phyloP scores from a whole-genome alignment of 2,329 filamentous ascomycete genomes.

The Botrytis porri region DNA sequence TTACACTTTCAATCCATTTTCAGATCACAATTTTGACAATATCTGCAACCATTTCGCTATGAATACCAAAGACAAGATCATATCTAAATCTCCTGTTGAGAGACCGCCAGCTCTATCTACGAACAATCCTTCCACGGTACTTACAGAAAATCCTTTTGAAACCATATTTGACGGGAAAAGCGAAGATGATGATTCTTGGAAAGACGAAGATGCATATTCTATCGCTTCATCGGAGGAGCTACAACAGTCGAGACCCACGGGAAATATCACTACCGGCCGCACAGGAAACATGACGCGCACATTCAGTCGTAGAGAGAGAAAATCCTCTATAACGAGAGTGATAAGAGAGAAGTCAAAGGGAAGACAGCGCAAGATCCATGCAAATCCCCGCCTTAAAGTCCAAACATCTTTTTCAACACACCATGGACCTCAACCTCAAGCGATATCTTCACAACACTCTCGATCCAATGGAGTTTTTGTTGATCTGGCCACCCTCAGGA shows the following conservation, averaged over 20 bases:
- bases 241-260: slow-evolving; percentile 24
- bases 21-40: slow-evolving; percentile 14
- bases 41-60: slow-evolving; percentile 20
- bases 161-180: slow-evolving; percentile 30
- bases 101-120: slow-evolving; percentile 14
- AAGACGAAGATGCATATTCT: slow-evolving; percentile 28
- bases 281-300: slow-evolving; percentile 23
- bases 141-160: slow-evolving; percentile 31
- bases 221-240: slow-evolving; percentile 12
- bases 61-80: slow-evolving; percentile 20
- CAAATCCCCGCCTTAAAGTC: slow-evolving; percentile 61
- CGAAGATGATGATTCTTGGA: slow-evolving; percentile 36
- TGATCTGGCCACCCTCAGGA: slow-evolving; percentile 56
- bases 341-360: slow-evolving; percentile 53
- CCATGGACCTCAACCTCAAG: slow-evolving; percentile 45
- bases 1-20: background rate
- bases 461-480: slow-evolving; percentile 39
- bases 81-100: slow-evolving; percentile 14
- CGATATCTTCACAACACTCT: slow-evolving; percentile 39
- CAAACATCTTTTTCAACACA: slow-evolving; percentile 63
- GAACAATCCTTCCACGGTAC: slow-evolving; percentile 21
- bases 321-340: slow-evolving; percentile 39
- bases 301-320: slow-evolving; percentile 29
- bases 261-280: slow-evolving; percentile 19
- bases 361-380: slow-evolving; percentile 59